Evolutionary conservation across 2,329 filamentous ascomycete genomes (phyloP).

Genomic region (Calonectria pseudoturangicola): DNA sequence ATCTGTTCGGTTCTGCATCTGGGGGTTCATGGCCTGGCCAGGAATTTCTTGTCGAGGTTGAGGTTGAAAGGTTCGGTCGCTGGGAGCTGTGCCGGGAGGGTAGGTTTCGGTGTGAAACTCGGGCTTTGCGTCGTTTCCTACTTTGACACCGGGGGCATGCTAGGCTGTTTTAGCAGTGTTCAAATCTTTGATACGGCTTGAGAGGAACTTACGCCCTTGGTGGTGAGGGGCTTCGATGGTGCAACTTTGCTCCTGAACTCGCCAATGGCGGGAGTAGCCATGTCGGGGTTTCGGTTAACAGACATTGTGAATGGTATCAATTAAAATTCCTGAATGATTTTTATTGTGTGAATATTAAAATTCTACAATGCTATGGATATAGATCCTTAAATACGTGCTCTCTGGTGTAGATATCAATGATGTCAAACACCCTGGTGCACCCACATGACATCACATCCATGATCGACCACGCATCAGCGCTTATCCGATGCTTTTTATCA

Average conservation of each 20-base stretch:
- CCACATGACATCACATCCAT: slow-evolving; percentile 33
- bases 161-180: slow-evolving; percentile 56
- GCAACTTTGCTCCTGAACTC: slow-evolving; percentile 72
- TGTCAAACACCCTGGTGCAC: slow-evolving; percentile 19
- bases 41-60: slow-evolving; percentile 60
- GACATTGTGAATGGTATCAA: slow-evolving; percentile 60
- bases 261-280: slow-evolving; percentile 70
- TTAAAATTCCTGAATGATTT: too few relatives aligned
- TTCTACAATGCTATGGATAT: too few relatives aligned
- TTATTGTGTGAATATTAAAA: too few relatives aligned
- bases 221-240: slow-evolving; percentile 71
- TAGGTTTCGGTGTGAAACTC: slow-evolving; percentile 79
- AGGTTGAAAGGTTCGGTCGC: slow-evolving; percentile 62
- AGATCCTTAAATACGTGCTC: background rate
- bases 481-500: background rate
- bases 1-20: slow-evolving; percentile 52
- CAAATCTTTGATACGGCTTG: too few relatives aligned
- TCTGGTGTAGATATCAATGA: slow-evolving; percentile 22
- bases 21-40: slow-evolving; percentile 59
- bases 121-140: slow-evolving; percentile 74
- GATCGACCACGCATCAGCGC: background rate
- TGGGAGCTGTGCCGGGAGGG: slow-evolving; percentile 78
- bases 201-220: slow-evolving; percentile 69
- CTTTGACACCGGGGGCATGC: slow-evolving; percentile 78
- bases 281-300: slow-evolving; percentile 68